Conservation (phyloP, 2,329 filamentous ascomycete genomes). For the Fusarium pseudonygamai region DNA sequence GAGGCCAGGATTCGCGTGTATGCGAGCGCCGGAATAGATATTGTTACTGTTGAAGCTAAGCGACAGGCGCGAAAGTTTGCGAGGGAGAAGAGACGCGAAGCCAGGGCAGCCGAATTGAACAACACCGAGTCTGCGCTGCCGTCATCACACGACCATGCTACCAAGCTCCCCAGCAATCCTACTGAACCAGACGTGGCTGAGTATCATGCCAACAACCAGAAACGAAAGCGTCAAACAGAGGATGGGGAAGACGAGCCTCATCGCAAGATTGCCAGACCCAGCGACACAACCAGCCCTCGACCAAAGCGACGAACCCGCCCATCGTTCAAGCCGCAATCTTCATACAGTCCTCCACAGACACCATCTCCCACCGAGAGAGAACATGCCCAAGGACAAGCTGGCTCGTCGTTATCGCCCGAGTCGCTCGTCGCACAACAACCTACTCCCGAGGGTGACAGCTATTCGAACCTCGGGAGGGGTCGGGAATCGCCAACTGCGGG, state of each 20-base stretch:
- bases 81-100: not conserved
- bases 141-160: not conserved
- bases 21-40: not conserved
- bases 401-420: not conserved
- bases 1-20: accelerated
- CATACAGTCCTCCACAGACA: not conserved
- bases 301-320: not conserved
- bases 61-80: not conserved
- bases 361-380: accelerated
- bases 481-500: not conserved
- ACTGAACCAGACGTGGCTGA: accelerated
- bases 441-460: not conserved
- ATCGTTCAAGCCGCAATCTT: not conserved
- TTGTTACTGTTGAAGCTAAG: not conserved
- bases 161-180: not conserved
- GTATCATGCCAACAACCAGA: accelerated
- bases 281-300: not conserved
- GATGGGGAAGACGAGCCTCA: not conserved
- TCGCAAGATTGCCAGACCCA: not conserved
- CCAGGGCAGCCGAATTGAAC: not conserved
- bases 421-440: not conserved
- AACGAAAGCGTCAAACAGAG: not conserved
- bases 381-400: not conserved
- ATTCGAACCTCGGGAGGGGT: not conserved
- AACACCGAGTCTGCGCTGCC: not conserved